Base-by-base conservation (phyloP, 2,329 filamentous ascomycete genomes). In the Aschersonia sp. region DNA sequence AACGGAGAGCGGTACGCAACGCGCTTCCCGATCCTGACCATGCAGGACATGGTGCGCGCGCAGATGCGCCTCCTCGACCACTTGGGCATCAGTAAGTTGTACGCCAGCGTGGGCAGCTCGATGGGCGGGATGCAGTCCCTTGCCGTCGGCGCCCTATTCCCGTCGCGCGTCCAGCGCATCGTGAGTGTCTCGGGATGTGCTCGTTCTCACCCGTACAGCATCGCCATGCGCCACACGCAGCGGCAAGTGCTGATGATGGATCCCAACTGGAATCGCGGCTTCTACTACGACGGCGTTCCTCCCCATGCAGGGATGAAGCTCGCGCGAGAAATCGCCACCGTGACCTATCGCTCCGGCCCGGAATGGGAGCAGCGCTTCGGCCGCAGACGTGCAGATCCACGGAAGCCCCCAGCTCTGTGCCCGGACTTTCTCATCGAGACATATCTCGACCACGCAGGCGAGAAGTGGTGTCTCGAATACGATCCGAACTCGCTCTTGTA, bases 101-200 rank as follows among this genome's bases (percentile, higher is more conserved):
- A 94, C 62, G 92, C 92, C 14, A 94, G 87, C 50, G 90, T 98
- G 22, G 92, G 92, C 11, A 87, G 87, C 5, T 95, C 87, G 64
- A 98, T 98, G 92, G 92, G 92, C 47, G 92, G 92, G 47, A 98
- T 98, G 92, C 90, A 95, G 62, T 92, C 86, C 55, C 74, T 98
- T 5, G 89, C 89, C 6, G 85, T 87, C 0, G 92, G 87, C 4
- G 79, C 85, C 1, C 67, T 95, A 32, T 94, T 90, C 61, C 85
- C 88, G 0, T 77, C 85, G 40, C 77, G 90, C 35, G 84, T 98
- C 3, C 80, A 80, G 40, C 81, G 83, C 54, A 77, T 98, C 52
- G 86, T 88, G 39, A 90, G 82, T 58, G 92, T 97, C 59, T 94
- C 85, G 59, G 92, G 90, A 10, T 98, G 92, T 63, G 92, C 90